Evolutionary conservation across 352 stramenopile genomes (phyloP).

Genomic region (Phytophthora macrochlamydospora): DNA sequence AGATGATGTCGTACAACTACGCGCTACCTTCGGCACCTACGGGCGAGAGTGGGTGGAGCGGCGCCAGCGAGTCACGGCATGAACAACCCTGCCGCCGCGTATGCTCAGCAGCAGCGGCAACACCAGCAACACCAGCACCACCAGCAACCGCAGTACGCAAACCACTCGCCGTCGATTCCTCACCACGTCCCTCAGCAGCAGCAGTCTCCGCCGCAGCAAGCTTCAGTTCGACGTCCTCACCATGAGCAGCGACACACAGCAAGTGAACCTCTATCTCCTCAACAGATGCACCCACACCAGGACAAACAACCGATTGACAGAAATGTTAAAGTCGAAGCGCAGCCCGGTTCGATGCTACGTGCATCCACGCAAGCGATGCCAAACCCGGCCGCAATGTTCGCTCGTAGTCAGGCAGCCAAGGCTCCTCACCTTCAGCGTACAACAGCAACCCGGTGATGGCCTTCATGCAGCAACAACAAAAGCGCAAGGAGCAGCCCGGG

Average conservation of each 20-base stretch:
- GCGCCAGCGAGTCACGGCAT: slow-evolving; percentile 23
- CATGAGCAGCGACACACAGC: slow-evolving; percentile 35
- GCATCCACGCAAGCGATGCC: slow-evolving; percentile 21
- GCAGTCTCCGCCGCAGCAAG: slow-evolving; percentile 3
- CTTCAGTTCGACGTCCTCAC: slow-evolving; percentile 17
- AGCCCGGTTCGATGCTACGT: slow-evolving; percentile 7
- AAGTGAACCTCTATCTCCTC: slow-evolving; percentile 28
- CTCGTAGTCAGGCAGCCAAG: slow-evolving; percentile 45
- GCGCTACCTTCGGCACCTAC: slow-evolving; percentile 19
- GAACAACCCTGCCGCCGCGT: slow-evolving; percentile 43
- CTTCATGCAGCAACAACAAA: slow-evolving; percentile 64
- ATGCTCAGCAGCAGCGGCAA: slow-evolving; percentile 45
- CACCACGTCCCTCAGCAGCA: slow-evolving; percentile 28
- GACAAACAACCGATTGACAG: slow-evolving; percentile 22
- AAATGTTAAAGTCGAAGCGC: slow-evolving; percentile 20
- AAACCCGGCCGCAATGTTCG: slow-evolving; percentile 71
- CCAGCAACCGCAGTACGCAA: slow-evolving; percentile 24
- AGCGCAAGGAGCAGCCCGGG: slow-evolving; percentile 21
- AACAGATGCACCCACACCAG: slow-evolving; percentile 8
- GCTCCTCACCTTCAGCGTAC: slow-evolving; percentile 5
- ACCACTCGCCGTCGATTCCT: slow-evolving; percentile 18
- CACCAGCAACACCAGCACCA: slow-evolving; percentile 35
- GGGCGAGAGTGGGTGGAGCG: slow-evolving; percentile 19
- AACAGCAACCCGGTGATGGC: slow-evolving; percentile 52
- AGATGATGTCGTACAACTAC: slow-evolving; percentile 57